Evolutionary conservation across 805 yeast genomes (phyloP).

Genomic region (Metschnikowia anglica): DNA sequence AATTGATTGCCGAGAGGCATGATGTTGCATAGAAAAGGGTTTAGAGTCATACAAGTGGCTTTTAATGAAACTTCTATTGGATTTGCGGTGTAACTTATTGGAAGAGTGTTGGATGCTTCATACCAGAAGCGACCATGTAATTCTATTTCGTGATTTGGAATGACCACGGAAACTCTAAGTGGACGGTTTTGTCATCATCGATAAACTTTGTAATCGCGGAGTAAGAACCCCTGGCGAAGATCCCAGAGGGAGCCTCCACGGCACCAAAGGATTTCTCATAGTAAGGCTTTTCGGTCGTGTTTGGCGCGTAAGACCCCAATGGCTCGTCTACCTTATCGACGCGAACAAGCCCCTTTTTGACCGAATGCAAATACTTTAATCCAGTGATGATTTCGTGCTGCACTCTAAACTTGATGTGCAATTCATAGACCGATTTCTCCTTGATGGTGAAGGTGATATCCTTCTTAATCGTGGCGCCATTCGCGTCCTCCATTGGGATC

Average conservation of each 20-base stretch:
- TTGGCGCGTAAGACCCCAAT: conserved; percentile 89
- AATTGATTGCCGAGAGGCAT: neutral
- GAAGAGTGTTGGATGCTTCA: too few relatives aligned
- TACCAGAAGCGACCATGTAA: neutral
- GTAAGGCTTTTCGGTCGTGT: conserved; percentile 73
- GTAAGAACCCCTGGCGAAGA: conserved; percentile 84
- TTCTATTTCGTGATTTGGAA: conserved; percentile 70
- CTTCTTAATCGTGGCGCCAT: conserved; percentile 56
- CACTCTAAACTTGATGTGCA: conserved; percentile 73
- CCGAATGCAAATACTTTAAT: conserved; percentile 76
- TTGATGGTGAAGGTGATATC: conserved; percentile 72
- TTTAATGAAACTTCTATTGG: too few relatives aligned
- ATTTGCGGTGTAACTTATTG: too few relatives aligned
- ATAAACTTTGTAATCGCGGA: conserved; percentile 77
- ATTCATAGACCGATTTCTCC: conserved; percentile 72
- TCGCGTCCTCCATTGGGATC: conserved; percentile 61
- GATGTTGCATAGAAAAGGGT: too few relatives aligned
- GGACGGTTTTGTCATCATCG: conserved; percentile 80
- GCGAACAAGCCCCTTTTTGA: conserved; percentile 83
- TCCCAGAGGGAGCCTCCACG: conserved; percentile 89
- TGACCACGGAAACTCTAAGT: conserved; percentile 79
- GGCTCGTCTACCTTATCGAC: conserved; percentile 86
- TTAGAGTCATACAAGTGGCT: too few relatives aligned
- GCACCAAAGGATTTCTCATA: conserved; percentile 56
- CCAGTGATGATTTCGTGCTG: conserved; percentile 93